Base-by-base conservation (phyloP, 805 yeast species). In the Blastobotrys peoriensis region DNA sequence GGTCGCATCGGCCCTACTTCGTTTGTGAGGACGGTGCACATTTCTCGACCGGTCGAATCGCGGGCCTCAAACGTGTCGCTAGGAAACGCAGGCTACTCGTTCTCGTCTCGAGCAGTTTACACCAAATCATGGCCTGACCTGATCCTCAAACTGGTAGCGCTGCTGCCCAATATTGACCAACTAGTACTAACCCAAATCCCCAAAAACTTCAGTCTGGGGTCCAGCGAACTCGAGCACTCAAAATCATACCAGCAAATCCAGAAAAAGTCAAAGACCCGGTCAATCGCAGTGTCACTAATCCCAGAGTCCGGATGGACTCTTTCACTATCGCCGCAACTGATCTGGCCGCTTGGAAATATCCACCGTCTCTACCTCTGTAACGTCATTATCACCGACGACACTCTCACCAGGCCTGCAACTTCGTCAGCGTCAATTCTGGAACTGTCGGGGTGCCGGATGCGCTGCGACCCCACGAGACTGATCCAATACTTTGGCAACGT, bases 301-400 rank as follows among this genome's bases (percentile, higher is more conserved):
- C 45, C 53, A 10, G 53, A 49, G 36, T 15, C 15, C 19, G 53
- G 53, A 2, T 49, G 53, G 53, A 36, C 23, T n/a, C 18, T 40
- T 3, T 25, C 34, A 5, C 20, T 46, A 9, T 30, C 25, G 18
- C 36, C 38, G n/a, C 35, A 41, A 6, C 40, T 40, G 17, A 21
- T 49, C 21, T 47, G 48, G 46, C 49, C 53, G 3, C 47, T 50
- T 35, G 47, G 38, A 8, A 18, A 27, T 4, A 15, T 41, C 23
- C 3, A 35, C 28, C 34, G 25, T 8, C 30, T 41, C 6, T 17
- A 41, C 23, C 35, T 41, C 3, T 19, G 25, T 22, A 35, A 36
- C 19, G 35, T 25, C 3, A 22, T 25, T 17, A 35, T 41, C 23
- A 10, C 20, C n/a, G 40, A 41, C 10, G 23, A 41, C 27, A 34